Conservation (phyloP, 495 filamentous ascomycete genomes). For the Glarea lozoyensis region DNA sequence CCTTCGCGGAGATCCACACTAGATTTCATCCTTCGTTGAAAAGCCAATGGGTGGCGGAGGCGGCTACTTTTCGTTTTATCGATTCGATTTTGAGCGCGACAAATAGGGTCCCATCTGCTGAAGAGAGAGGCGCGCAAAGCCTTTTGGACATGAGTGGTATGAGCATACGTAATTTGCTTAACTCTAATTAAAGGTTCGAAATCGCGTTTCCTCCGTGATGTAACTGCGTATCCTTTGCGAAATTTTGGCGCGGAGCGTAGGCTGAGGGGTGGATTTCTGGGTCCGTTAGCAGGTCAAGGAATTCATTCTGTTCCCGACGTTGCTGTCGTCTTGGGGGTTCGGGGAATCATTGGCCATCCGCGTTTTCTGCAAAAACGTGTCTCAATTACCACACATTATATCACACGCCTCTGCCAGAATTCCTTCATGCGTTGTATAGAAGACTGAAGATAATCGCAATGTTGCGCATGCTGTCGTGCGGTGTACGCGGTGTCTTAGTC, state of each 20-base stretch:
- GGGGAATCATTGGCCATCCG: too few relatives aligned
- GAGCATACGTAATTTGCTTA: slow-evolving; percentile 21
- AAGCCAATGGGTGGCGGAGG: slow-evolving; percentile 11
- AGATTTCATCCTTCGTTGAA: slow-evolving; percentile 13
- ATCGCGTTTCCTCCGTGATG: neutral
- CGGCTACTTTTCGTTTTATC: slow-evolving; percentile 6
- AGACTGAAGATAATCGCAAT: too few relatives aligned
- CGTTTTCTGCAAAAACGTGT: neutral
- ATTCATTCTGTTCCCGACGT: too few relatives aligned
- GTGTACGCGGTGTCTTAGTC: too few relatives aligned
- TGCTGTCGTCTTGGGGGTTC: too few relatives aligned
- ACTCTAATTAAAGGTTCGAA: slow-evolving; percentile 5
- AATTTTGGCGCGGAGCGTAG: neutral
- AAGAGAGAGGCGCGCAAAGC: slow-evolving; percentile 16
- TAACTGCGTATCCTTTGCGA: neutral
- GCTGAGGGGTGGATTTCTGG: too few relatives aligned
- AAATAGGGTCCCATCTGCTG: slow-evolving; percentile 6
- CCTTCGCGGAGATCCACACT: slow-evolving; percentile 17
- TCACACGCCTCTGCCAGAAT: slow-evolving; percentile 2
- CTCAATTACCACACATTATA: neutral
- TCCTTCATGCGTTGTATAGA: slow-evolving; percentile 15
- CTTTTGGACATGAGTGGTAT: slow-evolving; percentile 21
- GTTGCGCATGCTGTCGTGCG: too few relatives aligned
- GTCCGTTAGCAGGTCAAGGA: too few relatives aligned
- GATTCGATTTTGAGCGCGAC: slow-evolving; percentile 1